Base-by-base conservation (phyloP, 208 protist genomes). In the Wallacemonas collosoma region DNA sequence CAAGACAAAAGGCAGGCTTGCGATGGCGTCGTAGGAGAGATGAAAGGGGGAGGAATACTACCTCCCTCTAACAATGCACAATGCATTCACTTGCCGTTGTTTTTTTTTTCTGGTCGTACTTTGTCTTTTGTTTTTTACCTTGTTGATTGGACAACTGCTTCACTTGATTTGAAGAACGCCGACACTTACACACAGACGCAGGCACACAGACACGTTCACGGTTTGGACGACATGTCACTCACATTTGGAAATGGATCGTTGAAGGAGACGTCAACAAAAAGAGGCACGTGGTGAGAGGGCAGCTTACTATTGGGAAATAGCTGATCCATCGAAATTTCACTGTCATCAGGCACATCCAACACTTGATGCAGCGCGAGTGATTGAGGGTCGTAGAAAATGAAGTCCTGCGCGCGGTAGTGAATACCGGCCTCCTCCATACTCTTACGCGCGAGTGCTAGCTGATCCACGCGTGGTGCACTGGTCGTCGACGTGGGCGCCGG, bases 211-310 rank as follows among this genome's bases (percentile, higher is more conserved):
- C 41, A 51, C 2, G n/a, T 35, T 73, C 76, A 92, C 17, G 81
- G 73, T 60, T 88, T 89, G 6, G 86, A 60, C 6, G 85, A 85
- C 35, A 73, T 77, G 15, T 72, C 64, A 17, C 77, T 77, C 9
- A 91, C 85, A 40, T 95, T 82, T 36, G 90, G 90, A 65, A 79
- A 86, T 2, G 75, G 64, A 57, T 95, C 82, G 26, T 85, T 94
- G 76, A 89, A 95, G n/a, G 88, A 95, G 3, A 95, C 79, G 76
- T 95, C 91, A 6, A 90, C 76, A 35, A 91, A 17, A 3, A 95
- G 82, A 1, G 89, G 91, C 4, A 95, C 48, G 63, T 95, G 91
- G 47, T 95, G 91, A 0, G 91, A 95, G 12, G 91, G 91, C 43
- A 90, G 71, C 55, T 87, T 88, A 62, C 66, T 73, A 45, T 78